Evolutionary conservation across 352 stramenopile species (phyloP), one percentile per base, ranked within the genome.

Genomic region (Phytopythium oedochilum): DNA sequence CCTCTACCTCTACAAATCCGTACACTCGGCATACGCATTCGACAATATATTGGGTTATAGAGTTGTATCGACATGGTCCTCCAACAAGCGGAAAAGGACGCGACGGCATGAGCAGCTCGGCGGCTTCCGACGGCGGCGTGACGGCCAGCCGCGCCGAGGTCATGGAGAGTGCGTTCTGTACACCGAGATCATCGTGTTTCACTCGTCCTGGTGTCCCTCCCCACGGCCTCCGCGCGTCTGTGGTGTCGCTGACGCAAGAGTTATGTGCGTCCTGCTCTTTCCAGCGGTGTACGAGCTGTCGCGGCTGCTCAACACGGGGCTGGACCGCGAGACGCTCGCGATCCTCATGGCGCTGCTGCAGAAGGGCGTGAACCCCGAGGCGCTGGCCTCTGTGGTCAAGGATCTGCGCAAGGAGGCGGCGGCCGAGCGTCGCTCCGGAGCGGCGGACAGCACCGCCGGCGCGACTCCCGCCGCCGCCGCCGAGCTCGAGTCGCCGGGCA

Each of bases 361-460:
- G 61, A 92, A 89, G 52, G 89, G 89, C 55, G 88, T 96, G 25
- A 95, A 96, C 68, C 89, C 89, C 0, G 89, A 97, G 55, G 86
- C 86, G 26, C 68, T 97, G 9, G 89, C 89, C 23, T 70, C 75
- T 29, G 87, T 96, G 17, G 86, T 97, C n/a, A 91, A 92, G 68
- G 88, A 97, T 23, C 70, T 97, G n/a, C 76, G 84, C 1, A 83
- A 75, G 49, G 79, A 90, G n/a, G 75, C 82, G 36, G 71, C 49
- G 7, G n/a, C n/a, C n/a, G 49, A 55, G 23, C 34, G 36, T 6
- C 49, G 49, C 34, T 34, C 32, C 15, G 35, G 12, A 8, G 25
- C 69, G n/a, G n/a, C n/a, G 22, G 68, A 25, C 5, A 45, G 34
- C 43, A 39, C 22, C 23, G 10, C 15, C 35, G 53, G 32, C 40